Base-by-base conservation (phyloP, 208 protist species). In the Crithidia fasciculata region DNA sequence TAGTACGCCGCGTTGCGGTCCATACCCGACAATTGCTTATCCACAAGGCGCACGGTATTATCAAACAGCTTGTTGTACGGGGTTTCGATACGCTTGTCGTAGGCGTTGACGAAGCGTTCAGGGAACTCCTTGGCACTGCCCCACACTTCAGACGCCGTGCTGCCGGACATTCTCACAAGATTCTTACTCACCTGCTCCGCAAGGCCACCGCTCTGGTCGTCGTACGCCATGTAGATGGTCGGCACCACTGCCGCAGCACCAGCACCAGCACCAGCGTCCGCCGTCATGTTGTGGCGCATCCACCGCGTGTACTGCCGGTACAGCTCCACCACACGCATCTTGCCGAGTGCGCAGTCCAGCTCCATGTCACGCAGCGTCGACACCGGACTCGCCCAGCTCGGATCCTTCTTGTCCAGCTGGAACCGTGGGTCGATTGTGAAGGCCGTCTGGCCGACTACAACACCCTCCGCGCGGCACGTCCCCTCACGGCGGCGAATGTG, bases 401-500 rank as follows among this genome's bases (percentile, higher is more conserved):
- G 49, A 36, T 40, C n/a, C 13, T 4, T 0, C 2, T 18, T 13
- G 16, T 67, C 62, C 12, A 67, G 36, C 37, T 55, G 8, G 12
- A 53, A 67, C 47, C 28, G 49, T 16, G 5, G 19, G 8, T 67
- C 62, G 5, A 67, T 49, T 8, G 49, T 0, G 12, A 36, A 55
- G 5, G 8, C 49, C 12, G 19, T n/a, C 28, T 28, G 28, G 28
- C 28, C 28, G 28, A 28, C 28, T 28, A 28, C 28, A 28, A 28
- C 28, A 28, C 28, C 28, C 28, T 49, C 61, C 19, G 9, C 7
- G 15, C 12, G 41, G 37, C 70, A 75, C 4, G 43, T 57, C 12
- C 10, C n/a, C 18, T 62, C 70, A 53, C 47, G 53, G 36, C 53
- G 61, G 8, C 61, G 49, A 0, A 75, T 49, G 61, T 69, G 53